These are phyloP conservation scores for Tetrahymena elliotti DNA, from an alignment of 73 alveolate genomes.

Conservation along the genomic window DNA sequence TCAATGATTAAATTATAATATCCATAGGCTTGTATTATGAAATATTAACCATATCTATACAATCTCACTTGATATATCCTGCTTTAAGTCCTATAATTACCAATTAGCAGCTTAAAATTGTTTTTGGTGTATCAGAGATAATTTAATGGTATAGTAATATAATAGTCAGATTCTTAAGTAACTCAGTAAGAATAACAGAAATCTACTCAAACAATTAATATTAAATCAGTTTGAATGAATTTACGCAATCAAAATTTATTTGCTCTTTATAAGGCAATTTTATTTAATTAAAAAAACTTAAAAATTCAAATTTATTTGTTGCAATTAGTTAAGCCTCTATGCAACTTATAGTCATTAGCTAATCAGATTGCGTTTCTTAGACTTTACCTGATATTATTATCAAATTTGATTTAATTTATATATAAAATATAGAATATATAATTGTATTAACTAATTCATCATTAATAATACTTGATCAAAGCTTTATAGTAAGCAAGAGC, in stretches of 20 bases:
- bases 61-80: neutral
- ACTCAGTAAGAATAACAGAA: neutral
- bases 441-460: neutral
- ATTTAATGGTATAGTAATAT: neutral
- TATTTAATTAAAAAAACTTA: neutral
- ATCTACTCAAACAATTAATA: neutral
- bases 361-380: neutral
- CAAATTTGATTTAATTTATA: neutral
- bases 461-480: neutral
- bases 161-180: neutral
- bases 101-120: neutral
- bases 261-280: neutral
- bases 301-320: neutral
- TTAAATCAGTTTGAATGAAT: neutral
- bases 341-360: neutral
- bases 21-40: neutral
- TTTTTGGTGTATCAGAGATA: neutral
- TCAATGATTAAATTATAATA: neutral
- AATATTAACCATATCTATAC: neutral
- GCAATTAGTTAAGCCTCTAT: neutral
- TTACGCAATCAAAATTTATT: neutral
- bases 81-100: neutral
- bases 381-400: neutral
- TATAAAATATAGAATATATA: neutral
- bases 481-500: too few species aligned